Evolutionary conservation across 495 filamentous ascomycete species (phyloP), one percentile per base, ranked within the genome.

Genomic region (Corynascus novoguineensis): DNA sequence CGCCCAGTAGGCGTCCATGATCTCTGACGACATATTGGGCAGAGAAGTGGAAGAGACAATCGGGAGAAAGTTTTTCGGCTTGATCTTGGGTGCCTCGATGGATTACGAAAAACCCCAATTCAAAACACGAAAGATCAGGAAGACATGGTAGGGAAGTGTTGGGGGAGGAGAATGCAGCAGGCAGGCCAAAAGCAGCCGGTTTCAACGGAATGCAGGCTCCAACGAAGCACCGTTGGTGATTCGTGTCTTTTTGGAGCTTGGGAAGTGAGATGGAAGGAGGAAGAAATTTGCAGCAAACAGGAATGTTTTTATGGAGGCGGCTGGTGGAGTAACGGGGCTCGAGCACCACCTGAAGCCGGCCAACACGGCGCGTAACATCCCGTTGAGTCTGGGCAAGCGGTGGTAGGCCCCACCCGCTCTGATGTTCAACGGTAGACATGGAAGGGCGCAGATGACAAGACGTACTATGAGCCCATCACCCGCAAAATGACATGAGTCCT

Each of bases 1-100:
- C 50, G 75, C 71, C 86, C 85, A 87, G 65, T 86, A 90, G 52
- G 75, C 75, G 68, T 89, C 85, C 81, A 86, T 75, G 27, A 71
- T 58, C 17, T 72, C 68, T 27, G 65, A 58, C 47, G 54, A 57
- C 65, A 64, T 64, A 31, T 31, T 65, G 50, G 42, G 25, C 34
- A 24, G 31, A 15, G 37, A 28, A 14, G 38, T 19, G 9, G 21
- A 11, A 41, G 21, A 19, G 6, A 9, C 9, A 41, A 52, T 50
- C 50, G 41, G 10, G 46, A 50, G 54, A 29, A 45, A 40, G n/a
- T n/a, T 58, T 52, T 58, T 52, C 22, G 17, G 27, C 35, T 61
- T 29, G 54, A 19, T 24, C 6, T 58, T 44, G 57, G 50, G 48
- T 49, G 58, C 37, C 31, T 61, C 53, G 25, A 41, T 49, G 48